Evolutionary conservation across 108 stramenopile genomes (phyloP).

Genomic region (Bacterosira constricta): DNA sequence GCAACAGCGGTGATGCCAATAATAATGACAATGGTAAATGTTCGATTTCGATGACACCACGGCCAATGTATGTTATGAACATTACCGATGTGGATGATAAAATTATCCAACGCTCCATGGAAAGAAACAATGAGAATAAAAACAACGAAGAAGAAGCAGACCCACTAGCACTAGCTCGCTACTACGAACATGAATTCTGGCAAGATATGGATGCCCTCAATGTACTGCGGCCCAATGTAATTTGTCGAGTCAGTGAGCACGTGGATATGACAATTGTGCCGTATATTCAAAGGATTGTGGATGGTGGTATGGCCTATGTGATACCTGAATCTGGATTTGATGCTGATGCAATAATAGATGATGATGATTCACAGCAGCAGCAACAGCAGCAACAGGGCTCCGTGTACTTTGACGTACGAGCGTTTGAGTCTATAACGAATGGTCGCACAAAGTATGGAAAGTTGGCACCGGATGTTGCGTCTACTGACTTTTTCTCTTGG

Average conservation of each 20-base stretch:
- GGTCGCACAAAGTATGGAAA: slow-evolving; percentile 88
- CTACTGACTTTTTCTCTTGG: slow-evolving; percentile 59
- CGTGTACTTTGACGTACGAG: slow-evolving; percentile 93
- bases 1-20: neutral
- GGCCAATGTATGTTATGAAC: slow-evolving; percentile 86
- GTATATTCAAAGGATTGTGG: slow-evolving; percentile 79
- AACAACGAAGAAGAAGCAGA: slow-evolving; percentile 40
- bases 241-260: slow-evolving; percentile 95
- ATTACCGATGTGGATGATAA: slow-evolving; percentile 99
- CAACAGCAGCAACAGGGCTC: slow-evolving; percentile 42
- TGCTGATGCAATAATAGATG: slow-evolving; percentile 34
- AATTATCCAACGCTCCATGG: slow-evolving; percentile 77
- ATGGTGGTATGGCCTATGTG: slow-evolving; percentile 87
- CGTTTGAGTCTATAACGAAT: slow-evolving; percentile 64
- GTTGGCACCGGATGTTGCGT: slow-evolving; percentile 67
- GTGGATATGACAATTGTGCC: slow-evolving; percentile 85
- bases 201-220: slow-evolving; percentile 73
- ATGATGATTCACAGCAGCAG: neutral
- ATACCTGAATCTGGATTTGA: slow-evolving; percentile 50
- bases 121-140: neutral
- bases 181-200: slow-evolving; percentile 80
- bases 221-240: slow-evolving; percentile 74
- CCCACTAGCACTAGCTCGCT: slow-evolving; percentile 68
- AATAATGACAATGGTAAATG: too few species aligned
- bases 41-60: slow-evolving; percentile 15